These are phyloP conservation scores for Rachicladosporium sp. DNA, from an alignment of 2,329 filamentous ascomycete genomes.

Conservation along the genomic window DNA sequence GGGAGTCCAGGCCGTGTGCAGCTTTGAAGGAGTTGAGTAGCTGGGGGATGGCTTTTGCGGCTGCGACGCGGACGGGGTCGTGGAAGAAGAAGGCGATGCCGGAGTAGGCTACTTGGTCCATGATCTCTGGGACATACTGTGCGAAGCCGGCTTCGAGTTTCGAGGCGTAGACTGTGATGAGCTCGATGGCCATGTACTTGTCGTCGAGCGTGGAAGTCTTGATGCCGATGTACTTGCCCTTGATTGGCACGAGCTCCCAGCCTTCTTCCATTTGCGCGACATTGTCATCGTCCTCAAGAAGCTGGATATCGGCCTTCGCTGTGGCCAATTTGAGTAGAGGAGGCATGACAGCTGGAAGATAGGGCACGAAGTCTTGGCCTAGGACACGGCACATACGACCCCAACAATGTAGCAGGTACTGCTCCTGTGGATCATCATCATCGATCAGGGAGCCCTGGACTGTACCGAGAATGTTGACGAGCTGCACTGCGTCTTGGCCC, in stretches of 20 bases:
- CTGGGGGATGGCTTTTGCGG: constrained; percentile 86
- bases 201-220: constrained; percentile 94
- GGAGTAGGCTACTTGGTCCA: constrained; percentile 91
- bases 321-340: constrained; percentile 81
- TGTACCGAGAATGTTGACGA: constrained; percentile 75
- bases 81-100: constrained; percentile 98
- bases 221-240: constrained; percentile 97
- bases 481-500: constrained; percentile 69
- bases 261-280: constrained; percentile 75
- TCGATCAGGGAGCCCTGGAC: constrained; percentile 84
- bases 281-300: constrained; percentile 89
- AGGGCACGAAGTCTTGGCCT: constrained; percentile 80
- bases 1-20: constrained; percentile 68
- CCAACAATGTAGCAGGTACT: constrained; percentile 98
- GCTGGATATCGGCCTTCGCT: constrained; percentile 92
- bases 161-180: constrained; percentile 93
- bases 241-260: constrained; percentile 93
- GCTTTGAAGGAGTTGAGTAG: constrained; percentile 91
- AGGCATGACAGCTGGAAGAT: constrained; percentile 85
- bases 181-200: constrained; percentile 98
- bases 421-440: constrained; percentile 85
- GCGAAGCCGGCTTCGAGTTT: constrained; percentile 89
- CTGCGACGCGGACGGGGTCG: constrained; percentile 88
- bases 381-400: constrained; percentile 96
- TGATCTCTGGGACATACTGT: constrained; percentile 80